These are phyloP conservation scores for Cocos nucifera DNA, from an alignment of 176 grass and related monocot genomes.

Conservation along the genomic window DNA sequence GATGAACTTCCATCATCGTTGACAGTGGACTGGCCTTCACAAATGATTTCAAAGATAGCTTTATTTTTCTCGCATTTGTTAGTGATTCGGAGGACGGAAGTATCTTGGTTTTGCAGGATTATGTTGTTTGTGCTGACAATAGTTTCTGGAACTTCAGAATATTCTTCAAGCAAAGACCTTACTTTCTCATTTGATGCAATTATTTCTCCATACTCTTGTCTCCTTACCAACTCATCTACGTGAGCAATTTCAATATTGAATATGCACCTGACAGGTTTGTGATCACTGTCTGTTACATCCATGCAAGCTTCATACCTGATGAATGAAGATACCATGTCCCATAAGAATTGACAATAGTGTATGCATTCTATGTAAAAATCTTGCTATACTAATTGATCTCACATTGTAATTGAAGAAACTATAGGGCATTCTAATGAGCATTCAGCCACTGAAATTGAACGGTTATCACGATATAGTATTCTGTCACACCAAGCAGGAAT, in stretches of 20 bases:
- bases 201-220: constrained; percentile 82
- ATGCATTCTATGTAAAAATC: neutral
- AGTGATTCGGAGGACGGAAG: constrained; percentile 52
- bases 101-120: constrained; percentile 67
- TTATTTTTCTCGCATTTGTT: constrained; percentile 61
- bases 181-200: constrained; percentile 55
- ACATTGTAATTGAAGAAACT: constrained; percentile 82
- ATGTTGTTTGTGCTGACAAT: constrained; percentile 66
- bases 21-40: constrained; percentile 55
- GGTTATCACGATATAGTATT: constrained; percentile 84
- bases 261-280: constrained; percentile 95
- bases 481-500: constrained; percentile 99
- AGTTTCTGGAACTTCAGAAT: constrained; percentile 64
- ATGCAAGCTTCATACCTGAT: constrained; percentile 90
- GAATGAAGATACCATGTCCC: constrained; percentile 3
- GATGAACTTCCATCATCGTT: constrained; percentile 45
- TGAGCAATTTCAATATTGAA: constrained; percentile 87
- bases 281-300: constrained; percentile 88
- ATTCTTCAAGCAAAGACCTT: constrained; percentile 48
- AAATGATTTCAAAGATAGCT: constrained; percentile 59
- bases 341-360: neutral
- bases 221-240: constrained; percentile 68
- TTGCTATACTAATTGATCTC: constrained; percentile 19
- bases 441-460: constrained; percentile 69
- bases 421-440: constrained; percentile 89